These are phyloP conservation scores for Ochromonas danica DNA, from an alignment of 108 stramenopile species.

Conservation along the genomic window DNA sequence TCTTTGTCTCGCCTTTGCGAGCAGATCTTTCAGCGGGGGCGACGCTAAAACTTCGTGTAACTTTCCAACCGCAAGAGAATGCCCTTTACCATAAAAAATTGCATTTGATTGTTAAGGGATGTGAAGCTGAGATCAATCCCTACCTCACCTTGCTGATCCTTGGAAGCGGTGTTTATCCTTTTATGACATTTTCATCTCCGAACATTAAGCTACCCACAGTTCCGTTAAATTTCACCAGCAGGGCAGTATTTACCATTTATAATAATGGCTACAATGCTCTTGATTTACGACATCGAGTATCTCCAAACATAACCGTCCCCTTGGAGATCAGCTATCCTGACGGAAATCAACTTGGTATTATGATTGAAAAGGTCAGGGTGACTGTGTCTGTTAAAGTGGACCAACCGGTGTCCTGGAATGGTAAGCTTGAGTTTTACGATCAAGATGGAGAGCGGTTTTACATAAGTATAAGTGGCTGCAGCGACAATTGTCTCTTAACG, in stretches of 20 bases:
- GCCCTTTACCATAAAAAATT: conserved; percentile 33
- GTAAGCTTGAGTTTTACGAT: conserved; percentile 59
- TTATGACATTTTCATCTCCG: conserved; percentile 47
- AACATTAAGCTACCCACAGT: conserved; percentile 57
- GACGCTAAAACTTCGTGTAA: conserved; percentile 42
- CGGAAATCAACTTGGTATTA: conserved; percentile 45
- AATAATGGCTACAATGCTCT: conserved; percentile 61
- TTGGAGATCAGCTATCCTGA: conserved; percentile 56
- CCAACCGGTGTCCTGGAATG: conserved; percentile 54
- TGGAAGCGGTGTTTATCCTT: conserved; percentile 57
- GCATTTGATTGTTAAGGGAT: conserved; percentile 27
- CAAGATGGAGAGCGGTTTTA: conserved; percentile 48
- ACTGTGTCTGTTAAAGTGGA: conserved; percentile 41
- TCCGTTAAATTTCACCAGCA: conserved; percentile 50
- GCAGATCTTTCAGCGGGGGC: conserved; percentile 59
- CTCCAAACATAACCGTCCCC: conserved; percentile 48
- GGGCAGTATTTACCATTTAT: conserved; percentile 44
- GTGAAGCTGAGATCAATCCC: conserved; percentile 25
- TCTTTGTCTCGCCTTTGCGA: conserved; percentile 55
- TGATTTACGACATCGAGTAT: conserved; percentile 49
- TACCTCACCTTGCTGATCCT: conserved; percentile 43
- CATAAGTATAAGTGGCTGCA: conserved; percentile 52
- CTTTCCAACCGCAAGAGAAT: conserved; percentile 43
- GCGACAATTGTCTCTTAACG: conserved; percentile 60
- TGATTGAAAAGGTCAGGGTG: conserved; percentile 49